Evolutionary conservation across 345 rosid species (phyloP).

Genomic region (Corymbia maculata): DNA sequence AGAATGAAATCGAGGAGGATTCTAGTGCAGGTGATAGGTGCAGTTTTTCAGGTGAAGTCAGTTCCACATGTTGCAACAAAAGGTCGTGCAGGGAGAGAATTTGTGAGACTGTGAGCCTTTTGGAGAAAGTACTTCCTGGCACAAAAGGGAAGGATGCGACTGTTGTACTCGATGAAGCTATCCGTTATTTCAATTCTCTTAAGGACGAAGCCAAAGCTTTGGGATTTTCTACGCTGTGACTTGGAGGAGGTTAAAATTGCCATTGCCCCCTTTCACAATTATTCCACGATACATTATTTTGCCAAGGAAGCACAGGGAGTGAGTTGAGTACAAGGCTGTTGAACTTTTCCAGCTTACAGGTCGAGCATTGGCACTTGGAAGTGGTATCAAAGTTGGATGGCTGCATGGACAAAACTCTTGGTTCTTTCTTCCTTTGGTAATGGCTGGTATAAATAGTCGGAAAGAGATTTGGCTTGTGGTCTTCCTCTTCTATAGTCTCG

Average conservation of each 20-base stretch:
- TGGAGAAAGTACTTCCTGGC: constrained; percentile 27
- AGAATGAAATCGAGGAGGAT: constrained; percentile 18
- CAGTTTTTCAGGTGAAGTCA: constrained; percentile 15
- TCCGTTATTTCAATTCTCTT: constrained; percentile 23
- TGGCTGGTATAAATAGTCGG: neutral
- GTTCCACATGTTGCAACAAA: constrained; percentile 16
- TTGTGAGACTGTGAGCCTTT: neutral
- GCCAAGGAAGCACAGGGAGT: neutral
- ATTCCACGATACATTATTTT: neutral
- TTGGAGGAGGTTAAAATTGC: neutral
- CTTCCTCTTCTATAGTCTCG: neutral
- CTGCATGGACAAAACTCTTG: neutral
- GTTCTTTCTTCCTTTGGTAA: neutral
- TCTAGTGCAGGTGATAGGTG: constrained; percentile 23
- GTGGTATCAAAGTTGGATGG: neutral
- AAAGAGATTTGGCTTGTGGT: neutral
- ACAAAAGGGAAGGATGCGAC: constrained; percentile 26
- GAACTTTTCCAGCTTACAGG: neutral
- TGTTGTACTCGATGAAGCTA: constrained; percentile 31
- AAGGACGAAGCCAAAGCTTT: constrained; percentile 24
- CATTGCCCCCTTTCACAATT: neutral
- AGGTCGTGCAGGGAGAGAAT: constrained; percentile 3
- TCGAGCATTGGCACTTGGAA: neutral
- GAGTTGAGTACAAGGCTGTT: neutral
- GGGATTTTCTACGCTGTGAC: constrained; percentile 3